A percentile compares a stretch with the other conserved stretches of the same genome.
Evolutionary conservation across 169 alveolate species (phyloP).

Genomic region (Plasmodium relictum): DNA sequence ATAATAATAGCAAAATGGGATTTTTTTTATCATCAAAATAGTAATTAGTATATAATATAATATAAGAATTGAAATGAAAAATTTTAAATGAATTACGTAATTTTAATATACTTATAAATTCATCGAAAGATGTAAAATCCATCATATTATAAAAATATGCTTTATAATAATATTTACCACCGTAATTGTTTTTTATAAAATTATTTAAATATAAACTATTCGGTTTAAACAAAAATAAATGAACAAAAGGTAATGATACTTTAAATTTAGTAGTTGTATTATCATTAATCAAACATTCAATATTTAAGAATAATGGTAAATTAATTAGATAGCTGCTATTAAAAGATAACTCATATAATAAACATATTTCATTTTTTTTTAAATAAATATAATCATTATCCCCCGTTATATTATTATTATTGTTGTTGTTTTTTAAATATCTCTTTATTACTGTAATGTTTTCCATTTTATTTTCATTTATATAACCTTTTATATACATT

Average conservation of each 20-base stretch:
- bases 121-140: constrained; percentile 13
- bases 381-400: constrained; percentile 73
- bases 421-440: constrained; percentile 33
- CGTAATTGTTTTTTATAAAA: constrained; percentile 28
- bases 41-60: constrained; percentile 43
- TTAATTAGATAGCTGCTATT: constrained; percentile 13
- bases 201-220: constrained; percentile 43
- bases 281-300: constrained; percentile 69
- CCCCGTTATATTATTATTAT: constrained; percentile 27
- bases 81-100: constrained; percentile 60
- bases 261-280: constrained; percentile 49
- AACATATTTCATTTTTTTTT: constrained; percentile 66
- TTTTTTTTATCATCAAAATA: constrained; percentile 37
- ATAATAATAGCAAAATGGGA: constrained; percentile 39
- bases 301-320: constrained; percentile 39
- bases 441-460: constrained; percentile 43
- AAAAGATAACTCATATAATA: constrained; percentile 54
- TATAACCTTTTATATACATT: constrained; percentile 45
- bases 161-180: constrained; percentile 34
- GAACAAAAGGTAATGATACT: constrained; percentile 52
- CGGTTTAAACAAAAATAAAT: constrained; percentile 44
- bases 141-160: constrained; percentile 40
- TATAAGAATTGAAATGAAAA: constrained; percentile 60
- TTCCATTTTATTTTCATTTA: constrained; percentile 57
- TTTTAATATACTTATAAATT: constrained; percentile 54